A percentile compares a stretch with the other conserved stretches of the same genome.
Evolutionary conservation across 2,329 filamentous ascomycete species (phyloP).

Genomic region (Scolecobasidium constrictum): DNA sequence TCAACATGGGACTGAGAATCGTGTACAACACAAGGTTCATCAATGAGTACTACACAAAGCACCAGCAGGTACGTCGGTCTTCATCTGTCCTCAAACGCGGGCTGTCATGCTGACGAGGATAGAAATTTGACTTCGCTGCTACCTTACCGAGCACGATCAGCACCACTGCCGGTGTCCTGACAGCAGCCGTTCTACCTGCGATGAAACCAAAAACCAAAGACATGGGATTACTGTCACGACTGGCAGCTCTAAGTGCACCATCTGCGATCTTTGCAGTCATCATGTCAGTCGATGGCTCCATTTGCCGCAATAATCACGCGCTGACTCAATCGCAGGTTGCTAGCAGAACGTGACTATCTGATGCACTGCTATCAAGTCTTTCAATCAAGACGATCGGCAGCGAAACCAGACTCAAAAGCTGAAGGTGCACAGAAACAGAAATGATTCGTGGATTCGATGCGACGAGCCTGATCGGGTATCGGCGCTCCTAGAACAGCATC

Average conservation of each 20-base stretch:
- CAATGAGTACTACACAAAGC: constrained; percentile 44
- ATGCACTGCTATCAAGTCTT: constrained; percentile 19
- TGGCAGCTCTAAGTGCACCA: constrained; percentile 25
- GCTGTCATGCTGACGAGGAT: neutral
- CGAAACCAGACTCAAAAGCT: too few species aligned
- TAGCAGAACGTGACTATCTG: constrained; percentile 22
- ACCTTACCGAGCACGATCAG: constrained; percentile 23
- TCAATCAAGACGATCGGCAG: too few species aligned
- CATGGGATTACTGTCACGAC: constrained; percentile 31
- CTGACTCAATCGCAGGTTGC: constrained; percentile 11
- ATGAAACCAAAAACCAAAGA: constrained; percentile 15
- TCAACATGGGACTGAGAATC: constrained; percentile 84
- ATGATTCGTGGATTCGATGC: too few species aligned
- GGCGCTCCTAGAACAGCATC: too few species aligned
- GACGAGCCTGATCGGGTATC: too few species aligned
- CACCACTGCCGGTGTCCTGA: constrained; percentile 23
- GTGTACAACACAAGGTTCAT: constrained; percentile 72
- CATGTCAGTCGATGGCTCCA: constrained; percentile 21
- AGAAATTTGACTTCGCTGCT: constrained; percentile 16
- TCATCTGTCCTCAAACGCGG: neutral
- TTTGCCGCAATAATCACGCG: neutral
- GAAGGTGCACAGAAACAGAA: too few species aligned
- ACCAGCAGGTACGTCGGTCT: constrained; percentile 21
- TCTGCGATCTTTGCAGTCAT: constrained; percentile 24
- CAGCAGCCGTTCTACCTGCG: constrained; percentile 25